Evolutionary conservation across 2,329 filamentous ascomycete species (phyloP).

Genomic region (Colletotrichum sp.): DNA sequence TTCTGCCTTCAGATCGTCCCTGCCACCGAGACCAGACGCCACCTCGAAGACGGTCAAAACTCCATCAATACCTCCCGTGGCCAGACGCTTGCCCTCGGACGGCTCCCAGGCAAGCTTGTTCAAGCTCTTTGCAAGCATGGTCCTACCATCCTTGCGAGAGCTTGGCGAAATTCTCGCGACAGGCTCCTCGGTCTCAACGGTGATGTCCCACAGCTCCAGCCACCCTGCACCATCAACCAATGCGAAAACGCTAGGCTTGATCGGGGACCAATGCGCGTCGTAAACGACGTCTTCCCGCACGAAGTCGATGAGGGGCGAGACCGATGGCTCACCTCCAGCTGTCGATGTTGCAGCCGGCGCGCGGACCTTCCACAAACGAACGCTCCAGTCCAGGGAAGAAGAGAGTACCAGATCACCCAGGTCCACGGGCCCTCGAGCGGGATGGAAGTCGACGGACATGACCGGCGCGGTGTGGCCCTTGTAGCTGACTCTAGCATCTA

Average conservation of each 20-base stretch:
- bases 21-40: constrained; percentile 78
- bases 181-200: constrained; percentile 89
- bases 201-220: constrained; percentile 95
- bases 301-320: constrained; percentile 84
- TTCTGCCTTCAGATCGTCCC: constrained; percentile 80
- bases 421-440: constrained; percentile 88
- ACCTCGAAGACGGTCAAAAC: constrained; percentile 94
- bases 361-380: constrained; percentile 95
- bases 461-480: constrained; percentile 90
- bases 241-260: constrained; percentile 92
- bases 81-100: constrained; percentile 83
- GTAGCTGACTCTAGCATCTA: constrained; percentile 88
- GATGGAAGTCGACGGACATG: constrained; percentile 96
- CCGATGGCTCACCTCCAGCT: constrained; percentile 54
- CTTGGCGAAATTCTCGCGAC: constrained; percentile 80
- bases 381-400: constrained; percentile 94
- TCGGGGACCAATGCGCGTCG: constrained; percentile 92
- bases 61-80: constrained; percentile 91
- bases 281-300: constrained; percentile 96
- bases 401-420: constrained; percentile 91
- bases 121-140: constrained; percentile 80
- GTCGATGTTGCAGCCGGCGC: constrained; percentile 76
- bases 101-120: constrained; percentile 97
- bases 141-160: constrained; percentile 64
- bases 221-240: constrained; percentile 92